Percentiles rank a stretch among this genome's conserved stretches.
phyloP scores from a whole-genome alignment of 2,329 filamentous ascomycete species.

The Akanthomyces uredinophilus region DNA sequence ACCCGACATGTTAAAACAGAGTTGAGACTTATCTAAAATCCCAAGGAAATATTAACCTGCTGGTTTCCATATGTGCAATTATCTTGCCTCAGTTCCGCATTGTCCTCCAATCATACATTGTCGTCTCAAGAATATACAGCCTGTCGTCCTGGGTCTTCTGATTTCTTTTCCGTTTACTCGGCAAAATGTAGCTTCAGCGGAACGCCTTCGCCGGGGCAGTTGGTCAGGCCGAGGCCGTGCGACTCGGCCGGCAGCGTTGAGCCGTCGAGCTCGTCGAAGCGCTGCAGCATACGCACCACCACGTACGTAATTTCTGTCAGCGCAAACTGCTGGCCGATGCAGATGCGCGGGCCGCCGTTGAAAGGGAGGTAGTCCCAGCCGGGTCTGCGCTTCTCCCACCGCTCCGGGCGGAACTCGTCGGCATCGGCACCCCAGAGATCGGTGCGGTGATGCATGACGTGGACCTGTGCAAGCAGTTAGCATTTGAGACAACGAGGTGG shows the following conservation, averaged over 20 bases:
- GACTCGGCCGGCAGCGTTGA: background rate
- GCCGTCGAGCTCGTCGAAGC: conserved; percentile 9
- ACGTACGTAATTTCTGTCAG: conserved; percentile 24
- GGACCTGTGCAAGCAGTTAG: conserved; percentile 9
- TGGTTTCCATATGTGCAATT: background rate
- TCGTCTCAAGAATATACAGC: background rate
- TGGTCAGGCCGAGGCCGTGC: conserved; percentile 8
- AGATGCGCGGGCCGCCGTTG: conserved; percentile 25
- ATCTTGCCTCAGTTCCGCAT: background rate
- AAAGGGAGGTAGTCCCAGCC: conserved; percentile 26
- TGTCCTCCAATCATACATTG: background rate
- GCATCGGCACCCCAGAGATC: conserved; percentile 36
- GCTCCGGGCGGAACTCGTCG: conserved; percentile 36
- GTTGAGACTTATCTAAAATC: background rate
- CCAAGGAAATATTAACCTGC: background rate
- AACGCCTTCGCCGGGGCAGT: conserved; percentile 13
- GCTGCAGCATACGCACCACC: conserved; percentile 17
- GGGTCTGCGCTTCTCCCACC: conserved; percentile 27
- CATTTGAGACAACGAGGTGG: background rate
- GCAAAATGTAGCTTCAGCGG: conserved; percentile 1
- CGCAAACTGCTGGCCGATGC: conserved; percentile 25
- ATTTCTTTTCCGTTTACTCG: background rate
- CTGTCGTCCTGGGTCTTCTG: too few species aligned
- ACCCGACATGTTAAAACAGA: background rate
- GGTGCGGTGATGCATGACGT: conserved; percentile 33